Percentiles rank a stretch among this genome's conserved stretches.
These are phyloP conservation scores for Carex littledalei DNA, from an alignment of 176 grass and related monocot genomes.

Conservation along the genomic window DNA sequence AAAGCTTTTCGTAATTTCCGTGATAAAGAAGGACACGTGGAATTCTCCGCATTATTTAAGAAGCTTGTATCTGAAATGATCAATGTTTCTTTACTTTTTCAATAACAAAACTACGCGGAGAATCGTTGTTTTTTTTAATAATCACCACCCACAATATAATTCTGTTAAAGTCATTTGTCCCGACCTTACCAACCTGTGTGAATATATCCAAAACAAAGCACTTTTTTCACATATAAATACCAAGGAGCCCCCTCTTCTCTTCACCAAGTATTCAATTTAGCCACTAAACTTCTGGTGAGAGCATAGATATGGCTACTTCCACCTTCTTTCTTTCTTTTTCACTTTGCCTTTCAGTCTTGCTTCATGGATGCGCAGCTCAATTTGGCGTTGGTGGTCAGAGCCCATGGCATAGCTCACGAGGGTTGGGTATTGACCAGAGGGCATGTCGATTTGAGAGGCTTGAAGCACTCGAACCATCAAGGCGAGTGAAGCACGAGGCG, in stretches of 20 bases:
- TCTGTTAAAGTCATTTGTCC: constrained; percentile 12
- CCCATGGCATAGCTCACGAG: constrained; percentile 9
- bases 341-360: not conserved
- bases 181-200: not conserved
- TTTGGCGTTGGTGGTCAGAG: not conserved
- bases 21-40: not conserved
- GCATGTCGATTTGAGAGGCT: constrained; percentile 33
- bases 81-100: not conserved
- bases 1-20: not conserved
- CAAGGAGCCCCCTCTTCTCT: no score
- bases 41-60: not conserved
- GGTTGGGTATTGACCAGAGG: not conserved
- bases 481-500: constrained; percentile 18
- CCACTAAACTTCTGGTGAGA: no score
- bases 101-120: not conserved
- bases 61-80: not conserved
- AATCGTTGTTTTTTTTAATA: not conserved
- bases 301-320: no score
- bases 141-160: not conserved
- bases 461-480: constrained; percentile 15
- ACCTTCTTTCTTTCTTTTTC: no score
- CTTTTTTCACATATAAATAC: no score
- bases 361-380: constrained; percentile 19
- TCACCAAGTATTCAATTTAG: no score
- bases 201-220: no score